Evolutionary conservation across 2,329 filamentous ascomycete genomes (phyloP).

Genomic region (Pseudogymnoascus sp.): DNA sequence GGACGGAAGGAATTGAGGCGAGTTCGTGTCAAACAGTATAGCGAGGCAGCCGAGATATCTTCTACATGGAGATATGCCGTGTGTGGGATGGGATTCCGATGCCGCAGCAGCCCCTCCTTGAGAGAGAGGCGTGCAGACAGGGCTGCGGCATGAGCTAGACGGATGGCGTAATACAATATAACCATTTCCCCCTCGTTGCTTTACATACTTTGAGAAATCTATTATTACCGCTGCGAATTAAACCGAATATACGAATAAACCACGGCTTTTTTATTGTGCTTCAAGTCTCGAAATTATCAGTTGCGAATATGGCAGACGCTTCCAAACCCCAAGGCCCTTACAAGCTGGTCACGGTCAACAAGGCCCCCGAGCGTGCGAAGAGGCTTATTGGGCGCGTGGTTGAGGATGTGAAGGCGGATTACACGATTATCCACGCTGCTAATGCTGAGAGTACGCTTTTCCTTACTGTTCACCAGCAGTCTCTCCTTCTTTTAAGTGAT

Average conservation of each 20-base stretch:
- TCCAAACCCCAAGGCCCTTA: conserved; percentile 47
- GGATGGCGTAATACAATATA: conserved; percentile 4
- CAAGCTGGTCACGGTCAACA: conserved; percentile 62
- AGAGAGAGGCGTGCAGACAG: background rate
- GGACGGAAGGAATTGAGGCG: background rate
- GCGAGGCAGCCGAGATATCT: background rate
- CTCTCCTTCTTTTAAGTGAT: background rate
- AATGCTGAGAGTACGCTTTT: conserved; percentile 50
- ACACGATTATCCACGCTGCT: conserved; percentile 55
- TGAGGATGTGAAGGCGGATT: conserved; percentile 55
- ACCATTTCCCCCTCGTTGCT: background rate
- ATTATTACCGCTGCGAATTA: background rate
- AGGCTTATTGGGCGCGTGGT: conserved; percentile 54
- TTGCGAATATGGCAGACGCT: conserved; percentile 18
- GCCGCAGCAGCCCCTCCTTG: background rate
- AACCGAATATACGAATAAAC: background rate
- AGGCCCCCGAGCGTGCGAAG: conserved; percentile 58
- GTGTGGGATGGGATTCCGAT: conserved; percentile 2
- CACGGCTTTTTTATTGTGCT: too few species aligned
- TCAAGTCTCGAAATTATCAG: background rate
- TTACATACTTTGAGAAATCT: background rate
- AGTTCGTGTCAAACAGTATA: background rate
- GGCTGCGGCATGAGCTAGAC: background rate
- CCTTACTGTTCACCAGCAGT: background rate
- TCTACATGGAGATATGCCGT: background rate